Conservation (phyloP, 352 stramenopile species). For the Globisporangium echinulatum region DNA sequence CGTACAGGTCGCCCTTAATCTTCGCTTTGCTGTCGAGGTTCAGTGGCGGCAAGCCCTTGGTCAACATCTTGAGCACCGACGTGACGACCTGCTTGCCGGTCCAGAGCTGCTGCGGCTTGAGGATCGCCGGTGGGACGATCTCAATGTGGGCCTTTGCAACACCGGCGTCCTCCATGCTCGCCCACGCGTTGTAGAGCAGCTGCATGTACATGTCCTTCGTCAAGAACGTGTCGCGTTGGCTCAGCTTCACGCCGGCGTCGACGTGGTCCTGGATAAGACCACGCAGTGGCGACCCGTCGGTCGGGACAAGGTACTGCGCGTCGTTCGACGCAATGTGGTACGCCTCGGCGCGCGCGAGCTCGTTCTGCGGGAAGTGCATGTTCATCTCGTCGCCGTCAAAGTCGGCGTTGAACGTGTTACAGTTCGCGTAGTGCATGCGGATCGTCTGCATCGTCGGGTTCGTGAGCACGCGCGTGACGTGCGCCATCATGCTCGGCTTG, state of each 20-base stretch:
- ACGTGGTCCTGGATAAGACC: conserved; percentile 99
- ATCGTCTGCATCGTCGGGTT: conserved; percentile 98
- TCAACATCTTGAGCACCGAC: conserved; percentile 94
- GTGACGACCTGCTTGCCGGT: conserved; percentile 99
- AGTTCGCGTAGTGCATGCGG: conserved; percentile 99
- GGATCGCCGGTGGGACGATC: conserved; percentile 94
- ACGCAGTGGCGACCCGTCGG: conserved; percentile 95
- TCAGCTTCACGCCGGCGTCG: conserved; percentile 98
- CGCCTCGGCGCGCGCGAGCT: conserved; percentile 95
- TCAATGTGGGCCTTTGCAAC: conserved; percentile 89
- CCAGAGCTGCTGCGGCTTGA: conserved; percentile 96
- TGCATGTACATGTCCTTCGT: conserved; percentile 98
- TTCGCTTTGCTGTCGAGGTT: conserved; percentile 95
- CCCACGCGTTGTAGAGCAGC: conserved; percentile 93
- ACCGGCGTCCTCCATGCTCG: conserved; percentile 92
- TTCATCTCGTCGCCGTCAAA: conserved; percentile 99
- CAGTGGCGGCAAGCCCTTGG: conserved; percentile 85
- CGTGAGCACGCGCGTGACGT: conserved; percentile 95
- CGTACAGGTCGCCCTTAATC: conserved; percentile 94
- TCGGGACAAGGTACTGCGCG: conserved; percentile 97
- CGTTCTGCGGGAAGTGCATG: conserved; percentile 99
- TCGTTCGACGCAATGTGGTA: conserved; percentile 97
- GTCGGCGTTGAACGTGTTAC: conserved; percentile 99
- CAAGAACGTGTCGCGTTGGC: conserved; percentile 97
- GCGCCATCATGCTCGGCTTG: conserved; percentile 99